Percentiles rank a stretch among this genome's conserved stretches.
These are phyloP conservation scores for Penicillium griseofulvum DNA, from an alignment of 2,329 filamentous ascomycete species.

Conservation along the genomic window DNA sequence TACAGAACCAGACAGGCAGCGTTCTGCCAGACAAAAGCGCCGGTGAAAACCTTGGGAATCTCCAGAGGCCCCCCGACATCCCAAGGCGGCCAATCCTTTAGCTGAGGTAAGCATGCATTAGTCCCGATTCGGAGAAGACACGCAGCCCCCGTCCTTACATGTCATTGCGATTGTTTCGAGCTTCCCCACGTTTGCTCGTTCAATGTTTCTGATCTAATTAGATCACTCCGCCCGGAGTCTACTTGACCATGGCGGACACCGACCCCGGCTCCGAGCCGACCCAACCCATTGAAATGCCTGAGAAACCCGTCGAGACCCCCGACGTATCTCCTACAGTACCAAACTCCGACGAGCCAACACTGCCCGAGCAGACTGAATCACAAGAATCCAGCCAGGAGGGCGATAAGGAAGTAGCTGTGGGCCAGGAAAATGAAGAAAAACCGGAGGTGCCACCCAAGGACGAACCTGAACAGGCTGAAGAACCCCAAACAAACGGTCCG, in stretches of 20 bases:
- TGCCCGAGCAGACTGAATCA: constrained; percentile 30
- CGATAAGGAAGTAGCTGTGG: constrained; percentile 8
- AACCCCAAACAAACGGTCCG: constrained; percentile 15
- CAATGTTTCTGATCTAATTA: constrained; percentile 25
- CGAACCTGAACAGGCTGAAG: constrained; percentile 25
- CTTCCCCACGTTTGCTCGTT: constrained; percentile 17
- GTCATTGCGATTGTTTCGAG: constrained; percentile 4
- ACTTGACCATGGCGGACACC: constrained; percentile 43
- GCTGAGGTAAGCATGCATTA: constrained; percentile 22
- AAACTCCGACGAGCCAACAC: constrained; percentile 33
- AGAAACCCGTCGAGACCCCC: constrained; percentile 30
- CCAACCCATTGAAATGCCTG: constrained; percentile 22
- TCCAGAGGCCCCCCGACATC: not conserved
- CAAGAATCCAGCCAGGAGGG: constrained; percentile 28
- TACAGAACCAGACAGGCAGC: not conserved
- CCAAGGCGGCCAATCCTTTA: not conserved
- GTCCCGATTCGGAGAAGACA: constrained; percentile 32
- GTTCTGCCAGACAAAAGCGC: not conserved
- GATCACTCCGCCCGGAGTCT: constrained; percentile 36
- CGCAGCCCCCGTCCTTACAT: constrained; percentile 23
- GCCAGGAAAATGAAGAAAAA: constrained; percentile 22
- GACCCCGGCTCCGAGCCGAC: constrained; percentile 37
- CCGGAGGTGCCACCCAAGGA: constrained; percentile 27
- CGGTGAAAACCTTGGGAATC: not conserved
- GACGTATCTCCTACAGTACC: constrained; percentile 27